phyloP scores from a whole-genome alignment of 2,329 filamentous ascomycete genomes.

The Volutella citrinella region DNA sequence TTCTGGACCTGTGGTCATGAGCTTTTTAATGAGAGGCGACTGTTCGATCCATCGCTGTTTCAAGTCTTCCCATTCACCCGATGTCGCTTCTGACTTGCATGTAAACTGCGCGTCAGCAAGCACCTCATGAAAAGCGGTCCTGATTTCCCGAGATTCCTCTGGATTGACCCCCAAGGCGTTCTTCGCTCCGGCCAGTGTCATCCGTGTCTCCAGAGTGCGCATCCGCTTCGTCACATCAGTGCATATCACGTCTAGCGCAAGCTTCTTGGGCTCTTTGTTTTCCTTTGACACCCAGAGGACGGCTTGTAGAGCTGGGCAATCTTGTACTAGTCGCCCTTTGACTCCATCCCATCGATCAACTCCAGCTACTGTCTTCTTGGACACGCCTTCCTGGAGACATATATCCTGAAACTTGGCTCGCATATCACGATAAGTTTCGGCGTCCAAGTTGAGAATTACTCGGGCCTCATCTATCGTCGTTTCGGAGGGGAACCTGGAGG shows the following conservation, averaged over 20 bases:
- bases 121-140: constrained; percentile 63
- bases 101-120: constrained; percentile 65
- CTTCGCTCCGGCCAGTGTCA: constrained; percentile 74
- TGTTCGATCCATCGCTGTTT: constrained; percentile 65
- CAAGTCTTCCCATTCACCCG: constrained; percentile 68
- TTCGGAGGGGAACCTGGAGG: constrained; percentile 76
- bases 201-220: constrained; percentile 60
- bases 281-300: constrained; percentile 58
- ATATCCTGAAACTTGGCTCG: constrained; percentile 68
- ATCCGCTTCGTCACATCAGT: constrained; percentile 80
- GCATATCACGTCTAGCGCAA: constrained; percentile 76
- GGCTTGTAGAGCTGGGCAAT: constrained; percentile 60
- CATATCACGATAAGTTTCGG: constrained; percentile 59
- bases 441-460: constrained; percentile 62
- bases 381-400: constrained; percentile 63
- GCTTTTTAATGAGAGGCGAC: constrained; percentile 52
- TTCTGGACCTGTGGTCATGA: constrained; percentile 50
- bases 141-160: constrained; percentile 52
- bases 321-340: constrained; percentile 64
- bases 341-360: constrained; percentile 70
- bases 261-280: constrained; percentile 57
- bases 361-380: constrained; percentile 74
- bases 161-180: constrained; percentile 50
- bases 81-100: constrained; percentile 69
- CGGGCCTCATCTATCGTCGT: constrained; percentile 80